Conservation (phyloP, 768 basidiomycete species). For the Tulasnella sp. region DNA sequence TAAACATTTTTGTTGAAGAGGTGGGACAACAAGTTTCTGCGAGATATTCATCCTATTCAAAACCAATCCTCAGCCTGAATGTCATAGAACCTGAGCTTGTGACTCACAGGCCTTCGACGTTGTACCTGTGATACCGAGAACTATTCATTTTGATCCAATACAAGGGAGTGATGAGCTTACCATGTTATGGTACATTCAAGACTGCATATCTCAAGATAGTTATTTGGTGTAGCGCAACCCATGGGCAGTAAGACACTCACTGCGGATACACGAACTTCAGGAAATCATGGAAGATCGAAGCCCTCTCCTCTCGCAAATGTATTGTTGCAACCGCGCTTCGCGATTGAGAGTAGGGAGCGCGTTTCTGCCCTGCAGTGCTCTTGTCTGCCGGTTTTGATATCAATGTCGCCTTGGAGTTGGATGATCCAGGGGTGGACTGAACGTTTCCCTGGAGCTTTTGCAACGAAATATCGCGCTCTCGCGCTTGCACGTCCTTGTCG, state of each 20-base stretch:
- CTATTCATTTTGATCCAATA: neutral
- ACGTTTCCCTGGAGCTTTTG: neutral
- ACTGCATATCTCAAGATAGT: conserved; percentile 29
- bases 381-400: too few species aligned
- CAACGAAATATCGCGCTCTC: neutral
- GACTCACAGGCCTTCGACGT: conserved; percentile 65
- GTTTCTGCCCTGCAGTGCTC: too few species aligned
- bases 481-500: neutral
- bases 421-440: neutral
- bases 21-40: conserved; percentile 75
- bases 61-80: neutral
- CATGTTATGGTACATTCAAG: conserved; percentile 89
- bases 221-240: conserved; percentile 1
- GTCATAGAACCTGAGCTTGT: neutral
- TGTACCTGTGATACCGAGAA: conserved; percentile 36
- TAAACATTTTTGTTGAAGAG: conserved; percentile 71
- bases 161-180: conserved; percentile 24
- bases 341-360: neutral
- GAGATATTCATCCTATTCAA: conserved; percentile 60
- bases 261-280: conserved; percentile 89
- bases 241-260: conserved; percentile 36
- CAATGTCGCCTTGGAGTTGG: too few species aligned
- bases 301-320: conserved; percentile 82
- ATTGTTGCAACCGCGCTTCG: conserved; percentile 60
- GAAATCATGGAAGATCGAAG: conserved; percentile 85